phyloP scores from a whole-genome alignment of 805 yeast genomes.

The Helenozyma rhizophorensis region DNA sequence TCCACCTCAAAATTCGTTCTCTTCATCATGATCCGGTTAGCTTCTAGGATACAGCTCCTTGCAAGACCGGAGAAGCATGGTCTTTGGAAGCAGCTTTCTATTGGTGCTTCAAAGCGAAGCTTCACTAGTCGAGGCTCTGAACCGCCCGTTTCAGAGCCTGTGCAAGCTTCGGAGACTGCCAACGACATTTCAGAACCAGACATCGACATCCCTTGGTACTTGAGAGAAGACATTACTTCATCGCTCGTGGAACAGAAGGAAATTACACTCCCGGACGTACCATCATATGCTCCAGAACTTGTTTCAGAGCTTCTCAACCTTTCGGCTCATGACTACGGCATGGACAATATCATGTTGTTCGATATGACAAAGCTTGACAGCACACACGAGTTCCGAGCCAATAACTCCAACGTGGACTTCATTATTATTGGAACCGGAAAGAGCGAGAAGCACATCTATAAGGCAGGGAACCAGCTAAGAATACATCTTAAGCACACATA shows the following conservation, averaged over 20 bases:
- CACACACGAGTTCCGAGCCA: conserved; percentile 25
- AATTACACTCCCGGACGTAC: conserved; percentile 51
- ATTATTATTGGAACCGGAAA: conserved; percentile 71
- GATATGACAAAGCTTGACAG: conserved; percentile 49
- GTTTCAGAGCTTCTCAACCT: conserved; percentile 42
- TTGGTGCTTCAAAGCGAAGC: too few species aligned
- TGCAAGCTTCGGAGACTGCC: too few species aligned
- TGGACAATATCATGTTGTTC: conserved; percentile 56
- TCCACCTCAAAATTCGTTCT: too few species aligned
- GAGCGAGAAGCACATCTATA: conserved; percentile 68
- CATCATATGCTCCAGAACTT: conserved; percentile 52
- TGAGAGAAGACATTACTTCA: conserved; percentile 40
- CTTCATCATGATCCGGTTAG: too few species aligned
- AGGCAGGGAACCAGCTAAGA: conserved; percentile 60
- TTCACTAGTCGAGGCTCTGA: too few species aligned
- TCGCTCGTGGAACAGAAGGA: conserved; percentile 21
- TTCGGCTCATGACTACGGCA: conserved; percentile 59
- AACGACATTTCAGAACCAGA: too few species aligned
- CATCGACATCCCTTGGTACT: conserved; percentile 53
- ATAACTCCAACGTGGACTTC: conserved; percentile 27
- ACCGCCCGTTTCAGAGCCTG: too few species aligned
- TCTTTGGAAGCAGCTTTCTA: too few species aligned
- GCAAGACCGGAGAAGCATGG: too few species aligned
- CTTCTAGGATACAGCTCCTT: too few species aligned
- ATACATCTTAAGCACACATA: conserved; percentile 50